Percentiles rank a stretch among this genome's conserved stretches.
Evolutionary conservation across 495 filamentous ascomycete genomes (phyloP).

Genomic region (Lepraria neglecta): DNA sequence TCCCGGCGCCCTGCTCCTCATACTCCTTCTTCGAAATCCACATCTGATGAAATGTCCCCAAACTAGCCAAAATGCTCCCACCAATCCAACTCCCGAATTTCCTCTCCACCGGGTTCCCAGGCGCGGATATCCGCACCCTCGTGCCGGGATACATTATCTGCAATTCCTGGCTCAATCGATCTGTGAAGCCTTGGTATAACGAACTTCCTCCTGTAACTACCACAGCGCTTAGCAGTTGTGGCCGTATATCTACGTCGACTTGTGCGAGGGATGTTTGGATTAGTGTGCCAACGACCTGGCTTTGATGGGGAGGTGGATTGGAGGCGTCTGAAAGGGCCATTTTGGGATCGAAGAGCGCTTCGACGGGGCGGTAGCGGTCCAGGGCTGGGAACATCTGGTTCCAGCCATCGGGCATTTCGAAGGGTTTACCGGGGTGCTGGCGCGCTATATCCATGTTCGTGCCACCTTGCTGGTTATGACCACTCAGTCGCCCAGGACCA

Average conservation of each 20-base stretch:
- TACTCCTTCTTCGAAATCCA: constrained; percentile 79
- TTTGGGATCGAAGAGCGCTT: constrained; percentile 82
- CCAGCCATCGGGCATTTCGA: constrained; percentile 92
- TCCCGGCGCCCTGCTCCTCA: constrained; percentile 52
- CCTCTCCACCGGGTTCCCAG: constrained; percentile 78
- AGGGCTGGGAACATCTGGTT: constrained; percentile 81
- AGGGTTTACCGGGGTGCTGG: constrained; percentile 65
- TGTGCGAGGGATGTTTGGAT: constrained; percentile 68
- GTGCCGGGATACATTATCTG: constrained; percentile 69
- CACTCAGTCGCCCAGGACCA: constrained; percentile 63
- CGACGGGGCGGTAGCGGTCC: constrained; percentile 75
- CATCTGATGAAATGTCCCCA: constrained; percentile 99
- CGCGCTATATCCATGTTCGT: constrained; percentile 63
- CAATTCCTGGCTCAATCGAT: constrained; percentile 79
- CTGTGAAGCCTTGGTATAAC: constrained; percentile 73
- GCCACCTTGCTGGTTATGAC: constrained; percentile 50
- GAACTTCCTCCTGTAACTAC: constrained; percentile 85
- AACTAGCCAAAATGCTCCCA: constrained; percentile 87
- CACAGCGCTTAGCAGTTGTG: constrained; percentile 76
- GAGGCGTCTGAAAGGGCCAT: constrained; percentile 49
- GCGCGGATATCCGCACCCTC: constrained; percentile 74
- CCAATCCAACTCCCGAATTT: constrained; percentile 93
- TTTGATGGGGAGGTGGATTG: constrained; percentile 50
- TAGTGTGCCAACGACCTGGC: constrained; percentile 70
- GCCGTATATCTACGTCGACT: constrained; percentile 85